Evolutionary conservation across 805 yeast species (phyloP).

Genomic region (Starmera amethionina): DNA sequence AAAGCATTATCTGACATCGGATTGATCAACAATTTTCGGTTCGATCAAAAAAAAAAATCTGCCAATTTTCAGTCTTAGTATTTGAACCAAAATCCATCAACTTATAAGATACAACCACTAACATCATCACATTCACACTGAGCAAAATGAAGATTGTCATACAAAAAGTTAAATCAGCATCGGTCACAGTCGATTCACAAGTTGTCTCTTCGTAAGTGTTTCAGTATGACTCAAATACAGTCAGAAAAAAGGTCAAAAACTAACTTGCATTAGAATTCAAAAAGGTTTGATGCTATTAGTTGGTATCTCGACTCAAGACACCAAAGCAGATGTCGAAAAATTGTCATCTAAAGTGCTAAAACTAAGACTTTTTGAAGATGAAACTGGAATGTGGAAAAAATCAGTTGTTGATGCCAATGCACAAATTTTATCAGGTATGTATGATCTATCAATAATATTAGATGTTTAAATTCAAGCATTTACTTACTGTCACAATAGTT

Average conservation of each 20-base stretch:
- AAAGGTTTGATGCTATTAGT: constrained; percentile 74
- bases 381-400: constrained; percentile 70
- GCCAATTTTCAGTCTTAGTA: no score
- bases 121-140: neutral
- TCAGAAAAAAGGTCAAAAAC: neutral
- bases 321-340: constrained; percentile 60
- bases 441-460: neutral
- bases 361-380: constrained; percentile 66
- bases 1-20: no score
- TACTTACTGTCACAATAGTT: constrained; percentile 26
- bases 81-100: no score
- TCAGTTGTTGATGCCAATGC: constrained; percentile 53
- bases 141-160: constrained; percentile 75
- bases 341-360: constrained; percentile 57
- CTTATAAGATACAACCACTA: no score
- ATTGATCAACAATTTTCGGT: no score
- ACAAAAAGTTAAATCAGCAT: constrained; percentile 81
- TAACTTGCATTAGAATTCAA: constrained; percentile 31
- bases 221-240: neutral
- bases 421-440: constrained; percentile 56
- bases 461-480: neutral
- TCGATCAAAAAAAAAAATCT: no score
- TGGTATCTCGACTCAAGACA: constrained; percentile 76
- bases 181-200: constrained; percentile 71
- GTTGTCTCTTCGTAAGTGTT: constrained; percentile 53